phyloP scores from a whole-genome alignment of 345 rosid species.

The Camelina neglecta region DNA sequence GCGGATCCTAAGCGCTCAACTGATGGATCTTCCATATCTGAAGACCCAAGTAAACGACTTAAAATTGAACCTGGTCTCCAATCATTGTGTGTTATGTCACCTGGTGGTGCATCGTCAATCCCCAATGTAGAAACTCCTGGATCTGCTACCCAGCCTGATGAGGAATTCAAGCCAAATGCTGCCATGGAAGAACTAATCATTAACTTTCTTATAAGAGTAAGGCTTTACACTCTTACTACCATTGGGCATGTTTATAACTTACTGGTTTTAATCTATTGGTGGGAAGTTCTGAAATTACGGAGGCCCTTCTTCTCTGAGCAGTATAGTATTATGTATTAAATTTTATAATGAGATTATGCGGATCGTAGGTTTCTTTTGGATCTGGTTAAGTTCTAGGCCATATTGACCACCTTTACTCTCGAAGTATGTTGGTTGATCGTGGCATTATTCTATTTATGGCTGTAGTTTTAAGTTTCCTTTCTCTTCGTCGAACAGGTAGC shows the following conservation, averaged over 20 bases:
- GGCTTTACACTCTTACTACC: conserved; percentile 41
- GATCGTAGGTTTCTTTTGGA: conserved; percentile 11
- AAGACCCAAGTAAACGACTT: conserved; percentile 76
- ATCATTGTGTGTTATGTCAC: conserved; percentile 85
- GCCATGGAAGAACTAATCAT: conserved; percentile 99
- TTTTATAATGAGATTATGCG: not conserved
- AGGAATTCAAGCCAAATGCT: conserved; percentile 98
- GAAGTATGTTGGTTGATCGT: conserved; percentile 20
- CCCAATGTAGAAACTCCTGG: conserved; percentile 91
- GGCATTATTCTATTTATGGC: conserved; percentile 26
- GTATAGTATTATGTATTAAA: conserved; percentile 13
- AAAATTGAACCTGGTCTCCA: conserved; percentile 96
- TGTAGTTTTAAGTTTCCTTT: conserved; percentile 28
- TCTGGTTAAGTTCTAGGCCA: conserved; percentile 9
- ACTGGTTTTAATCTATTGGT: not conserved
- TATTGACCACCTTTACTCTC: conserved; percentile 5
- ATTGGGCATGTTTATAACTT: conserved; percentile 22
- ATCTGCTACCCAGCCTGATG: conserved; percentile 93
- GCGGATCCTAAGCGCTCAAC: conserved; percentile 66
- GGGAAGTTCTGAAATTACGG: too few relatives aligned
- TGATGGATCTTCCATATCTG: conserved; percentile 76
- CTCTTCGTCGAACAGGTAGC: conserved; percentile 70
- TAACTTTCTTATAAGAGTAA: conserved; percentile 93
- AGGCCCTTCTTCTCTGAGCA: too few relatives aligned
- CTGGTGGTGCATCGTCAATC: conserved; percentile 82